Conservation (phyloP, 306 rosid species). For the Sindora glabra region DNA sequence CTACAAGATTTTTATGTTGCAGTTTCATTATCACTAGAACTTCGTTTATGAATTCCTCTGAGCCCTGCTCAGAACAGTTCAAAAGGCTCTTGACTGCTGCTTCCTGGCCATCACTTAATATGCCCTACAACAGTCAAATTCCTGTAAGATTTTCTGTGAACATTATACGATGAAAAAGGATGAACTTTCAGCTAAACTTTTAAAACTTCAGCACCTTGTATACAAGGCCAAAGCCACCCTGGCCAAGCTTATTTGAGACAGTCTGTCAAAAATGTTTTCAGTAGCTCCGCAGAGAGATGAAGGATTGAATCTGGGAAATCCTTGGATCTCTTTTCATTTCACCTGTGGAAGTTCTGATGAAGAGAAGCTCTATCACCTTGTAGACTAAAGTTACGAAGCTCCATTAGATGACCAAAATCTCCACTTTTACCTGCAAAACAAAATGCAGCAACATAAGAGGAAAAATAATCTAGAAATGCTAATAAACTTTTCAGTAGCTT, state of each 20-base stretch:
- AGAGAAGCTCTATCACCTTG: background rate
- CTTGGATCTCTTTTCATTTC: background rate
- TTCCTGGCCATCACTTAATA: constrained; percentile 21
- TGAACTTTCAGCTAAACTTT: too few species aligned
- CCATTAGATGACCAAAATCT: background rate
- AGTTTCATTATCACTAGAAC: constrained; percentile 6
- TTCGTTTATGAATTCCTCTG: constrained; percentile 18
- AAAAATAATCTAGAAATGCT: background rate
- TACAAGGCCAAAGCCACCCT: constrained; percentile 32
- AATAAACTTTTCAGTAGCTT: background rate
- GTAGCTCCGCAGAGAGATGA: constrained; percentile 42
- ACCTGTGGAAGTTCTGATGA: background rate
- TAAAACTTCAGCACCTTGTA: too few species aligned
- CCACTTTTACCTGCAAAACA: constrained; percentile 21
- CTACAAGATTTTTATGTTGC: constrained; percentile 22
- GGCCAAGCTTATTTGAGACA: constrained; percentile 26
- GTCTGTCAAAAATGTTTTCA: constrained; percentile 36
- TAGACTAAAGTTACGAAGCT: background rate
- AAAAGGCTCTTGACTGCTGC: constrained; percentile 32
- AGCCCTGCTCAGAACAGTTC: background rate
- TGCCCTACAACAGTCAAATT: too few species aligned
- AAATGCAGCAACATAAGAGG: background rate
- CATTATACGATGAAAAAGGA: too few species aligned
- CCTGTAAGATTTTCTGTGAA: too few species aligned
- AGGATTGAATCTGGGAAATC: constrained; percentile 39